Evolutionary conservation across 495 filamentous ascomycete genomes (phyloP).

Genomic region (Glarea lozoyensis): DNA sequence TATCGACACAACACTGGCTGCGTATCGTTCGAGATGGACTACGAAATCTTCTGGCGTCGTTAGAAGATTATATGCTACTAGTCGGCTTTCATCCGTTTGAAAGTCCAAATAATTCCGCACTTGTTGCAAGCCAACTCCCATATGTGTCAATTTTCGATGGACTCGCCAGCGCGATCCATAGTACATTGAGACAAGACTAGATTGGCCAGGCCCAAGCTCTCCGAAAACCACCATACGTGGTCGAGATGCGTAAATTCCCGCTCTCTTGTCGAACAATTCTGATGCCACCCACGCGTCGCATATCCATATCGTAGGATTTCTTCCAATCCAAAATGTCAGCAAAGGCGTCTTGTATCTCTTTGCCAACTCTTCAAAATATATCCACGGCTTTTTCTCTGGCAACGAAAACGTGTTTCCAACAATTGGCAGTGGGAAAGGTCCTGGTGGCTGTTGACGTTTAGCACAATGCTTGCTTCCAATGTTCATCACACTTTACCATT

Average conservation of each 20-base stretch:
- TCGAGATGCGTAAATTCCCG: slow-evolving; percentile 44
- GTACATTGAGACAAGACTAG: slow-evolving; percentile 50
- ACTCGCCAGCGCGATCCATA: slow-evolving; percentile 52
- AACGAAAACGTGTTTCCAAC: slow-evolving; percentile 50
- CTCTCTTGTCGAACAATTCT: slow-evolving; percentile 46
- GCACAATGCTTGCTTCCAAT: not conserved
- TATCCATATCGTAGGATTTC: slow-evolving; percentile 56
- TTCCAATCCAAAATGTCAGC: slow-evolving; percentile 56
- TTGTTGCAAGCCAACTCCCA: slow-evolving; percentile 50
- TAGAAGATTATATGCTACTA: slow-evolving; percentile 43
- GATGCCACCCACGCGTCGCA: slow-evolving; percentile 54
- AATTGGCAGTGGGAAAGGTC: slow-evolving; percentile 39
- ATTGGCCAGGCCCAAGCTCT: slow-evolving; percentile 50
- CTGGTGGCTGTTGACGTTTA: slow-evolving; percentile 39
- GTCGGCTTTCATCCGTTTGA: slow-evolving; percentile 49
- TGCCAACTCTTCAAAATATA: slow-evolving; percentile 52
- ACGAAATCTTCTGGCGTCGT: slow-evolving; percentile 42
- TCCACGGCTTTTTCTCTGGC: slow-evolving; percentile 54
- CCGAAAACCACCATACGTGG: slow-evolving; percentile 48
- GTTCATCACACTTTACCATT: slow-evolving; percentile 22
- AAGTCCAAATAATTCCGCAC: slow-evolving; percentile 49
- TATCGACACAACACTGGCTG: slow-evolving; percentile 54
- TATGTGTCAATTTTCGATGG: slow-evolving; percentile 52
- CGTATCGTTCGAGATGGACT: slow-evolving; percentile 55
- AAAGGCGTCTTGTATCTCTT: slow-evolving; percentile 42